Conservation (phyloP, 495 filamentous ascomycete genomes). For the Neurospora sublineolata region DNA sequence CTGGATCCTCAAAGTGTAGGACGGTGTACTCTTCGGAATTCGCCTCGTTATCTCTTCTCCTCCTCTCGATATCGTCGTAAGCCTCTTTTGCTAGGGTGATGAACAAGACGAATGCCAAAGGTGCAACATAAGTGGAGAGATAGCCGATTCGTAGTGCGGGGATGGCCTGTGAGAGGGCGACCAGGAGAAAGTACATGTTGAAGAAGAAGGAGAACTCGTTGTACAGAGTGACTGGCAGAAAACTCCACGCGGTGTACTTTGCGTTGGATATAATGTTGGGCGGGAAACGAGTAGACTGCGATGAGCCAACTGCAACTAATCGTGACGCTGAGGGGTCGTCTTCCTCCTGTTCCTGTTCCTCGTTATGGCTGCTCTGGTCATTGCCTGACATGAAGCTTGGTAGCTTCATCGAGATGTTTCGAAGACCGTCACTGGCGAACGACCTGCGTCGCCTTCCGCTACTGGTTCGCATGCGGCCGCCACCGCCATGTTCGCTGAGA, state of each 20-base stretch:
- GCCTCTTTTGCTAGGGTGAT: slow-evolving; percentile 96
- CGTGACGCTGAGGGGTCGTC: slow-evolving; percentile 44
- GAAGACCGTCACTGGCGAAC: slow-evolving; percentile 23
- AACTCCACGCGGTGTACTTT: slow-evolving; percentile 94
- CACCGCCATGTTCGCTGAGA: slow-evolving; percentile 31
- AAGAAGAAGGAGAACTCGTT: slow-evolving; percentile 99
- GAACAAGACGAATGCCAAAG: slow-evolving; percentile 78
- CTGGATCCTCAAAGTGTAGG: slow-evolving; percentile 49
- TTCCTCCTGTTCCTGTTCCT: slow-evolving; percentile 31
- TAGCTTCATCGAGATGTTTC: slow-evolving; percentile 30
- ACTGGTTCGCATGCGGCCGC: slow-evolving; percentile 9
- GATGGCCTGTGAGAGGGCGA: slow-evolving; percentile 87
- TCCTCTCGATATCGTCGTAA: slow-evolving; percentile 77
- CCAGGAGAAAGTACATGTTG: slow-evolving; percentile 96
- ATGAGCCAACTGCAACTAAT: slow-evolving; percentile 37
- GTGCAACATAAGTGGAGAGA: slow-evolving; percentile 86
- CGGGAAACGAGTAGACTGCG: slow-evolving; percentile 50
- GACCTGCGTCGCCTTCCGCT: slow-evolving; percentile 20
- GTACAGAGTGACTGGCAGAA: slow-evolving; percentile 86
- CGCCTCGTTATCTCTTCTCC: slow-evolving; percentile 80
- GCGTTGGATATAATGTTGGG: slow-evolving; percentile 89
- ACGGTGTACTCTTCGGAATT: slow-evolving; percentile 87
- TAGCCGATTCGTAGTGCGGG: slow-evolving; percentile 85
- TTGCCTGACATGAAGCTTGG: slow-evolving; percentile 40
- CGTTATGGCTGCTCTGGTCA: slow-evolving; percentile 23